Conservation (phyloP, 176 grass and related monocot species). For the sorghum (Sorghum bicolor) region DNA sequence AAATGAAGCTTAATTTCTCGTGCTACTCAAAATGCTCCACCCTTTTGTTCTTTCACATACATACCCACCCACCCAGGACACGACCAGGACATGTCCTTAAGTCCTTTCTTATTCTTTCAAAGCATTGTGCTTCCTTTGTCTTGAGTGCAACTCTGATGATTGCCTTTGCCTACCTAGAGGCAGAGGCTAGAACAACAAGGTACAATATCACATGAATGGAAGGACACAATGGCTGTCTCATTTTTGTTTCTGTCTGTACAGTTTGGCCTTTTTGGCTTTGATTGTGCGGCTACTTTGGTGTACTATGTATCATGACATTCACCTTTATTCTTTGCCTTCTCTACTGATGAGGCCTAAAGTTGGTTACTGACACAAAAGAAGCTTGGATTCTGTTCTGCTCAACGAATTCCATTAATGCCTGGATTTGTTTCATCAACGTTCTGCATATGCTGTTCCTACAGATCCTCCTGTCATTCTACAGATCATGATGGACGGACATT, state of each 20-base stretch:
- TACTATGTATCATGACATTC: not conserved
- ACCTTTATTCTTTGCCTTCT: not conserved
- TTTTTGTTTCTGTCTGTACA: not conserved
- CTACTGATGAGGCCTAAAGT: not conserved
- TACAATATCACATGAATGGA: not conserved
- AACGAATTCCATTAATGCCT: not conserved
- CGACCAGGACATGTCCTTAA: not conserved
- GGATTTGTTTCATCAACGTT: not conserved
- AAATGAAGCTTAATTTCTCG: not conserved
- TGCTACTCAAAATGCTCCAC: not conserved
- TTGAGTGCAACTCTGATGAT: not conserved
- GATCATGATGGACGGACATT: too few relatives aligned
- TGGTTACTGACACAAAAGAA: slow-evolving; percentile 1
- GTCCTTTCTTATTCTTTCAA: not conserved
- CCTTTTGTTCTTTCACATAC: not conserved
- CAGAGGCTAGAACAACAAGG: not conserved
- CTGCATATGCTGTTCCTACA: not conserved
- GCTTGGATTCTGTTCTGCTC: not conserved
- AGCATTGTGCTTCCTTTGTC: not conserved
- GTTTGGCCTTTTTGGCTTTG: not conserved
- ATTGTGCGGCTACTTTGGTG: slow-evolving; percentile 12
- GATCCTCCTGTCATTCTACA: not conserved
- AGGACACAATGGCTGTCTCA: slow-evolving; percentile 30
- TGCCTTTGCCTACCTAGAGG: not conserved
- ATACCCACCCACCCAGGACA: not conserved